Base-by-base conservation (phyloP, 805 yeast genomes). In the Candida piceae region DNA sequence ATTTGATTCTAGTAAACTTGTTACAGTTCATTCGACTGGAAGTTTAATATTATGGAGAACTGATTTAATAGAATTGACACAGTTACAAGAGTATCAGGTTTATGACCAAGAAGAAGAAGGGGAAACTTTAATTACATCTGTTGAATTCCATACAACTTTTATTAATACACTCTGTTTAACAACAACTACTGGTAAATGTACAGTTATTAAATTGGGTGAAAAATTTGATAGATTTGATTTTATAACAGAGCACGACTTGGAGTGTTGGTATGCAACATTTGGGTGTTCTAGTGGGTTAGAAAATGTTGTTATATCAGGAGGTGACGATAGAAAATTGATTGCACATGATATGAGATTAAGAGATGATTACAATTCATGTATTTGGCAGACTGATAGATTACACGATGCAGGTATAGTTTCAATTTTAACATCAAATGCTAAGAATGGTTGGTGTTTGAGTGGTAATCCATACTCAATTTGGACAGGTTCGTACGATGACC, bases 401-500 rank as follows among this genome's bases (percentile, higher is more conserved):
- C 97, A 90, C 56, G 83, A 78, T 28, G 96, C 97, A 0, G 98
- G 98, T 1, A 86, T 90, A 1, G 90, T 88, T 3, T 78, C 94
- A 2, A 81, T 93, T 13, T 72, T 89, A 31, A 67, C 80, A 0
- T 60, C 74, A 16, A 37, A 65, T 44, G 44, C 44, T 7, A 53
- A 58, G 4, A 49, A 60, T 1, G 49, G 50, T 8, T 79, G 84
- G 82, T 27, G 33, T 16, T 32, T 42, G 0, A 42, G 46, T 10
- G 22, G 29, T 28, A 62, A 64, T 24, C 74, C 78, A 2, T 66
- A 70, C 46, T 64, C 64, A 4, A 41, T 86, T 16, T 79, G 85
- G 80, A 87, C 97, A 0, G 98, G 98, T 0, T 83, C 95, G 0
- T 90, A 90, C 58, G 98, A 90, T 58, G 97, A 90, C 52, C 57